Conservation (phyloP, 2,329 filamentous ascomycete genomes). For the Botryotinia globosa region DNA sequence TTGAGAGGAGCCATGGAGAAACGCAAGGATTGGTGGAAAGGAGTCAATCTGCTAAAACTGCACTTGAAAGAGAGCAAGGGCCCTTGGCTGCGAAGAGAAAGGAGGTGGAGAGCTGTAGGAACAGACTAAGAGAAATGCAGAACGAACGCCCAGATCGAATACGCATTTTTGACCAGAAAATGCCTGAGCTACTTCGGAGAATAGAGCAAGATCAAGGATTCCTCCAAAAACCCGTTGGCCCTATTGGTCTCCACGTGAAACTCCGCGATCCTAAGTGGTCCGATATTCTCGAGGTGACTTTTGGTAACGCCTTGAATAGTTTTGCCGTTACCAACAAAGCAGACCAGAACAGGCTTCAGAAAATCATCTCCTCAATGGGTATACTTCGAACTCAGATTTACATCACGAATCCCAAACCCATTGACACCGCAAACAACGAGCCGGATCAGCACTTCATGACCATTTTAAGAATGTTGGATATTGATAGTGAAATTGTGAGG, state of each 20-base stretch:
- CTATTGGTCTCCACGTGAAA: constrained; percentile 74
- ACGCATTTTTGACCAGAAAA: constrained; percentile 61
- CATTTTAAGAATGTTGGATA: constrained; percentile 74
- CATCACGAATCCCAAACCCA: constrained; percentile 55
- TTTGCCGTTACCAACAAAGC: constrained; percentile 79
- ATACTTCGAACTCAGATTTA: constrained; percentile 42
- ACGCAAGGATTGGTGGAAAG: constrained; percentile 40
- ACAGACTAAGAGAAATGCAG: constrained; percentile 50
- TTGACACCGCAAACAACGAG: constrained; percentile 66
- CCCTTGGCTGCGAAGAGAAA: constrained; percentile 45
- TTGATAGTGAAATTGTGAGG: constrained; percentile 74
- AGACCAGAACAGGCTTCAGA: constrained; percentile 68
- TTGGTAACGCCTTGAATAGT: constrained; percentile 67
- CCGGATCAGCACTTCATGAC: constrained; percentile 73
- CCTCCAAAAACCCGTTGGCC: constrained; percentile 71
- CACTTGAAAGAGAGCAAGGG: constrained; percentile 38
- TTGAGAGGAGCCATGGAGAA: constrained; percentile 44
- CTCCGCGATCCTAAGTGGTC: constrained; percentile 81
- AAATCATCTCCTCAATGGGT: constrained; percentile 59
- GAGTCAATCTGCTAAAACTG: constrained; percentile 38
- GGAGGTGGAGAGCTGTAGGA: constrained; percentile 54
- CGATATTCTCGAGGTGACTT: constrained; percentile 71
- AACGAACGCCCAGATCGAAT: constrained; percentile 58
- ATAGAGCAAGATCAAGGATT: constrained; percentile 72
- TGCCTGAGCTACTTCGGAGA: constrained; percentile 62